Evolutionary conservation across 2,329 filamentous ascomycete species (phyloP), one percentile per base, ranked within the genome.

Genomic region (Colletotrichum abscissum): DNA sequence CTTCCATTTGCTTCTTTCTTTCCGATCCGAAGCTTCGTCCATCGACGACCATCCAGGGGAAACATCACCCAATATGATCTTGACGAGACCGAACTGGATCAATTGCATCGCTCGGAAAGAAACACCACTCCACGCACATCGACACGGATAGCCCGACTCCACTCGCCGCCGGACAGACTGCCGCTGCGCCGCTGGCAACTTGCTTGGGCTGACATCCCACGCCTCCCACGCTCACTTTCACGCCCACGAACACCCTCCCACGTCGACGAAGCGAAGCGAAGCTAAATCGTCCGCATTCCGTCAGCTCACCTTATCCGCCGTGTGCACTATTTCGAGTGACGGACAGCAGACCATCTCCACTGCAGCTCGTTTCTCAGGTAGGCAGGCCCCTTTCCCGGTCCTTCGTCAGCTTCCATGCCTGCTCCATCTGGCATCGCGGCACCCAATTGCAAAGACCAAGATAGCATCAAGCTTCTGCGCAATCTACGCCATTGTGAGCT

Each of bases 301-400:
- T 64, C 62, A 64, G 62, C 62, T 64, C 62, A 64, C 30, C 28
- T 64, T 24, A 55, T 64, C 30, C 30, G 52, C 33, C 33, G 33
- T 35, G 33, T 35, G 56, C 28, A 22, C 19, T 49, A 42, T 22
- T 54, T 46, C 11, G 24, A 54, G n/a, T 24, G 9, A 64, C 14
- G 42, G 22, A 63, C 42, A 8, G 60, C 42, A 42, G 14, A 52
- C 59, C n/a, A 26, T 62, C n/a, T 16, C 58, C 65, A 63, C 69
- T 66, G 63, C 69, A n/a, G 42, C 52, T 54, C 63, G 65, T 55
- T 57, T 69, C 69, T 52, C n/a, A 64, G 70, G 59, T 64, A 73
- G 38, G 59, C 59, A 65, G 49, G 26, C 55, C 55, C 59, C 38
- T 63, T 59, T 60, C 26, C 28, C 33, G 19, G 38, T 52, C 35